These are phyloP conservation scores for Volvox carteri DNA, from an alignment of 163 green algal genomes.

Conservation along the genomic window DNA sequence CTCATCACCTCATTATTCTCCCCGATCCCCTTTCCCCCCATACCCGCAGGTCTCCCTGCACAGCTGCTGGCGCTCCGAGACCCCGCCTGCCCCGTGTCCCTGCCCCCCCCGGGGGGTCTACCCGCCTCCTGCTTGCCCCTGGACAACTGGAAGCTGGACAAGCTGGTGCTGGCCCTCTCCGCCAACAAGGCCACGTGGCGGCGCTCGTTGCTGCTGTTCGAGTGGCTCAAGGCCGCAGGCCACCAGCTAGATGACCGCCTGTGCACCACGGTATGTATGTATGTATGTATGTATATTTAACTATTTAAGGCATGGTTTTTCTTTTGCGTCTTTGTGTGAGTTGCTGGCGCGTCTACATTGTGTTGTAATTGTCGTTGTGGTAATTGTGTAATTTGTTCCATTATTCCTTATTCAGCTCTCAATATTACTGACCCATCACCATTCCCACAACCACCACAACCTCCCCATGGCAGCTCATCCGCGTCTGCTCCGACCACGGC, in stretches of 20 bases:
- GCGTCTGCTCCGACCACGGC: constrained; percentile 85
- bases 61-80: constrained; percentile 78
- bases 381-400: no score
- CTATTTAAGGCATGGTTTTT: no score
- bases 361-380: no score
- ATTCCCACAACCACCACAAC: neutral
- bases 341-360: no score
- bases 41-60: constrained; percentile 66
- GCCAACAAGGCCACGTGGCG: constrained; percentile 85
- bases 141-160: constrained; percentile 92
- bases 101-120: constrained; percentile 70
- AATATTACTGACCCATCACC: no score
- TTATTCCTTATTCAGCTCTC: no score
- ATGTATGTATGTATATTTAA: neutral
- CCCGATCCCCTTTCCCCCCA: neutral
- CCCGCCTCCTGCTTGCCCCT: constrained; percentile 50
- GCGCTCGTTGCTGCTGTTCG: constrained; percentile 81
- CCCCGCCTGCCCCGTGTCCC: constrained; percentile 66
- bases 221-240: constrained; percentile 84
- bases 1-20: neutral
- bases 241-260: constrained; percentile 87
- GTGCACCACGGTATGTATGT: constrained; percentile 80
- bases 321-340: no score
- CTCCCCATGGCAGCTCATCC: constrained; percentile 78
- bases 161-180: constrained; percentile 84